Conservation (phyloP, 305 asterid species). For the Withania somnifera region DNA sequence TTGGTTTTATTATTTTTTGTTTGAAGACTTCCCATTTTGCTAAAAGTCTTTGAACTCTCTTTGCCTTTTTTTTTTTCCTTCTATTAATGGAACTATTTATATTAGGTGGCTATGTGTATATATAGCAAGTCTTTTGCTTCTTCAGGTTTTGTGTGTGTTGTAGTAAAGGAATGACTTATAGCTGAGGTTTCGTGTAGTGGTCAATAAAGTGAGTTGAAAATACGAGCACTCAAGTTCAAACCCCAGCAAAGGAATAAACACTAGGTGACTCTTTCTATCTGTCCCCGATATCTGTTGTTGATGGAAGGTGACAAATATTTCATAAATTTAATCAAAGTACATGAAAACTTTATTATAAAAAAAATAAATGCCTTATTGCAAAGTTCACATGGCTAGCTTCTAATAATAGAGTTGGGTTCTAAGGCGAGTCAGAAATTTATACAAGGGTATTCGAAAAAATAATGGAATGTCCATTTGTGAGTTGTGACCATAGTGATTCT, state of each 20-base stretch:
- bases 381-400: background rate
- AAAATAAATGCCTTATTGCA: too few relatives aligned
- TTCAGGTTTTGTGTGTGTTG: background rate
- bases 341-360: too few relatives aligned
- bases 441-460: background rate
- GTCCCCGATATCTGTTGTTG: too few relatives aligned
- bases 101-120: background rate
- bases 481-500: background rate
- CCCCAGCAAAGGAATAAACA: too few relatives aligned
- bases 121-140: background rate
- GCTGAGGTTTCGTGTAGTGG: too few relatives aligned
- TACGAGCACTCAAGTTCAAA: too few relatives aligned
- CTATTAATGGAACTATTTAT: background rate
- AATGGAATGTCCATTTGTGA: background rate
- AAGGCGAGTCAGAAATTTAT: background rate
- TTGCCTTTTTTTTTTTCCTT: background rate
- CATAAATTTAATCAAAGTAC: too few relatives aligned
- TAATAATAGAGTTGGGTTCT: background rate
- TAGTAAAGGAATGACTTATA: background rate
- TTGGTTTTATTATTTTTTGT: constrained; percentile 24
- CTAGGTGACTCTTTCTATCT: too few relatives aligned
- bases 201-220: too few relatives aligned
- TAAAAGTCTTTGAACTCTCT: background rate
- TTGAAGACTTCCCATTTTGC: constrained; percentile 53
- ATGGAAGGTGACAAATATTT: too few relatives aligned